Percentiles rank a stretch among this genome's conserved stretches.
These are phyloP conservation scores for Schizothecium vesticola DNA, from an alignment of 495 filamentous ascomycete genomes.

Conservation along the genomic window DNA sequence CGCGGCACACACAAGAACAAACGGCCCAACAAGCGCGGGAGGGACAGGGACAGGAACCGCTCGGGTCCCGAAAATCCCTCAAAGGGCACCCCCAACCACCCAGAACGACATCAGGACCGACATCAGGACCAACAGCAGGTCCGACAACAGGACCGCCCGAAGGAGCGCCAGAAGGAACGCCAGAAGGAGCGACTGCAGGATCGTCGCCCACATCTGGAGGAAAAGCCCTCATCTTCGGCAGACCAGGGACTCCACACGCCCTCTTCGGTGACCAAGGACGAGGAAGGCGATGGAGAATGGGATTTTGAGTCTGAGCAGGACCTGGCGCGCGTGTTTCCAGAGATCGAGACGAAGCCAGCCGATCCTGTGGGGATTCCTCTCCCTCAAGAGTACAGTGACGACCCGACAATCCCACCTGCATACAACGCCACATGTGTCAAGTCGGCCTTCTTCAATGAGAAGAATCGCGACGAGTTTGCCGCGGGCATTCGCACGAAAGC, in stretches of 20 bases:
- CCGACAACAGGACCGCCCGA: background rate
- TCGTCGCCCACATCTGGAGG: background rate
- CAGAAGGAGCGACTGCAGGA: background rate
- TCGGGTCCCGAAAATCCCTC: background rate
- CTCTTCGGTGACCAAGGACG: constrained; percentile 5
- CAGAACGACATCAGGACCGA: background rate
- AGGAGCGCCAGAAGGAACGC: background rate
- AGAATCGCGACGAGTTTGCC: constrained; percentile 41
- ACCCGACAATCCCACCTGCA: constrained; percentile 40
- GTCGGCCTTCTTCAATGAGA: constrained; percentile 43
- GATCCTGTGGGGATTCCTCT: constrained; percentile 43
- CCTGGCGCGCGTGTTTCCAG: constrained; percentile 34
- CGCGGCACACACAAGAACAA: constrained; percentile 19
- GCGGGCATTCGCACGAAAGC: constrained; percentile 36
- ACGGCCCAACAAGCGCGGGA: constrained; percentile 14
- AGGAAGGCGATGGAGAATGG: constrained; percentile 23
- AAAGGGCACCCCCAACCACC: background rate
- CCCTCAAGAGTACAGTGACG: constrained; percentile 34
- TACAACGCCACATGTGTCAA: constrained; percentile 42
- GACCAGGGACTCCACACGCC: background rate
- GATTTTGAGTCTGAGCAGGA: constrained; percentile 37
- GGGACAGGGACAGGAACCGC: constrained; percentile 10
- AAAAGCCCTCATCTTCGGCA: background rate
- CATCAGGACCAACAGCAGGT: background rate
- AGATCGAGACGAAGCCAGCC: constrained; percentile 29